Percentiles rank a stretch among this genome's conserved stretches.
phyloP scores from a whole-genome alignment of 2,329 filamentous ascomycete genomes.

The Chalara sp. region DNA sequence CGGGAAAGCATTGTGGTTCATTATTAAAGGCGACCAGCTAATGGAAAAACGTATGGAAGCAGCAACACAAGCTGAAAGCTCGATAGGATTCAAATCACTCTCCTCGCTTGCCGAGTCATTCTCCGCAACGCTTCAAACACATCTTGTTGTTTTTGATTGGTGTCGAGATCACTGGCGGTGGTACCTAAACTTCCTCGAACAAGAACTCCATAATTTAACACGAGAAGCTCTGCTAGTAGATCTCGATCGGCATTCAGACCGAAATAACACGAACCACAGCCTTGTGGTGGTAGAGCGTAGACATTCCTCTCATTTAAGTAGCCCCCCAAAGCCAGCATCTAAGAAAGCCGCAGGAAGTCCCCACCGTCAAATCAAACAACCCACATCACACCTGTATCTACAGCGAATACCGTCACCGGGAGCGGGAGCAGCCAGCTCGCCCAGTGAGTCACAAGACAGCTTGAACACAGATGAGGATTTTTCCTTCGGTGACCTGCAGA shows the following conservation, averaged over 20 bases:
- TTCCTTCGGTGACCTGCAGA: constrained; percentile 26
- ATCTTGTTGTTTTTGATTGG: constrained; percentile 31
- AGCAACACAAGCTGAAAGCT: constrained; percentile 4
- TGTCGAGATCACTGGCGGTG: constrained; percentile 35
- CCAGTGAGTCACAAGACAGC: not conserved
- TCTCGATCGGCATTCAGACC: not conserved
- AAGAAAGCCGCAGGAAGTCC: not conserved
- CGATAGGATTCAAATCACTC: not conserved
- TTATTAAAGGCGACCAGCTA: constrained; percentile 30
- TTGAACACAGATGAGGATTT: constrained; percentile 12
- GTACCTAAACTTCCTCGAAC: constrained; percentile 33
- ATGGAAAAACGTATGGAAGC: constrained; percentile 26
- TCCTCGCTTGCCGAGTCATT: constrained; percentile 11
- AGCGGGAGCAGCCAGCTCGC: not conserved
- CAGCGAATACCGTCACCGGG: not conserved
- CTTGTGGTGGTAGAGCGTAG: not conserved
- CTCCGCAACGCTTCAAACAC: constrained; percentile 23
- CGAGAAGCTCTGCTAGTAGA: not conserved
- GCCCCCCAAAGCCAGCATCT: not conserved
- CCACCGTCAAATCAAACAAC: not conserved
- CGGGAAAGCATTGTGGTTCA: constrained; percentile 29
- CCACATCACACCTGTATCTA: not conserved
- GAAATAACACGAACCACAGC: not conserved
- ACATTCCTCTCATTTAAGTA: not conserved
- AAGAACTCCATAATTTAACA: constrained; percentile 2